Evolutionary conservation across 352 stramenopile genomes (phyloP).

Genomic region (Phytophthora cryptogea): DNA sequence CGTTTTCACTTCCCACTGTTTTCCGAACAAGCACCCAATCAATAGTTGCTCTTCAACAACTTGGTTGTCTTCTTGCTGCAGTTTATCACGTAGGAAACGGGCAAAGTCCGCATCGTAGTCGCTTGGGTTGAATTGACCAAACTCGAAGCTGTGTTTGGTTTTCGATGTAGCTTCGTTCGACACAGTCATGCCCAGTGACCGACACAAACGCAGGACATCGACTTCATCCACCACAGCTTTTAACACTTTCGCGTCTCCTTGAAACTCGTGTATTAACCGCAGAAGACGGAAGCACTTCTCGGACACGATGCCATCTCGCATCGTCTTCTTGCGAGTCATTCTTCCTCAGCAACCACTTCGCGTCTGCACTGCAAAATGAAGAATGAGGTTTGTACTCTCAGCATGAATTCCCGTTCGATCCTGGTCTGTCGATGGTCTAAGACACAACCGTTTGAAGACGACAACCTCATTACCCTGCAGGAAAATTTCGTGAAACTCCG

Average conservation of each 20-base stretch:
- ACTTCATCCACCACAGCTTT: conserved; percentile 71
- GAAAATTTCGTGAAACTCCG: conserved; percentile 7
- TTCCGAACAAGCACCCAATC: conserved; percentile 59
- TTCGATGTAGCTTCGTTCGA: conserved; percentile 16
- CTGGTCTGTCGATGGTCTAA: background rate
- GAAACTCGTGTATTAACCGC: conserved; percentile 42
- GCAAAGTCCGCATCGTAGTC: conserved; percentile 69
- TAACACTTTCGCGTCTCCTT: conserved; percentile 61
- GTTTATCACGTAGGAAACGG: conserved; percentile 51
- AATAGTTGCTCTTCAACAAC: conserved; percentile 21
- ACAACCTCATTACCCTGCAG: background rate
- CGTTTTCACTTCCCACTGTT: conserved; percentile 50
- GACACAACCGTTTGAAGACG: background rate
- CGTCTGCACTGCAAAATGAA: conserved; percentile 21
- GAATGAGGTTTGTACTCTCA: conserved; percentile 11
- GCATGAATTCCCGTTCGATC: background rate
- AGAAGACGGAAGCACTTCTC: conserved; percentile 60
- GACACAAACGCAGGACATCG: conserved; percentile 66
- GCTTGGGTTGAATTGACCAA: conserved; percentile 40
- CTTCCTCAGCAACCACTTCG: conserved; percentile 4
- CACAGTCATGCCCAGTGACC: conserved; percentile 46
- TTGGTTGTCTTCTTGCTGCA: background rate
- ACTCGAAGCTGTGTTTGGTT: conserved; percentile 44
- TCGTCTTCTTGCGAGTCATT: conserved; percentile 23
- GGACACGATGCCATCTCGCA: background rate